Conservation (phyloP, 2,329 filamentous ascomycete genomes). For the Talaromyces sp. region DNA sequence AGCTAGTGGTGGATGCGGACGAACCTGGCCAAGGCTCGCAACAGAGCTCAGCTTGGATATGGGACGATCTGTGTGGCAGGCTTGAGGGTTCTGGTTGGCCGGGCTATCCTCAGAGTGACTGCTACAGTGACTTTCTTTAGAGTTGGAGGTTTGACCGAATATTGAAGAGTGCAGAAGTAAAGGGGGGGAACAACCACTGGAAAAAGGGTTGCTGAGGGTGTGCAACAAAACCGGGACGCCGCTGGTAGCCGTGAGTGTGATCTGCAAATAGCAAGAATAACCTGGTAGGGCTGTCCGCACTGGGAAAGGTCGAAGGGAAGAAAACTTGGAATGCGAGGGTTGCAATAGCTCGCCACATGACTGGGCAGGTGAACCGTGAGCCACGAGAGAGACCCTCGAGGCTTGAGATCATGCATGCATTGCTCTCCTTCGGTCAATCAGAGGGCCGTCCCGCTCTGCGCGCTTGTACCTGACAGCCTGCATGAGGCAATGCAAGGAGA, state of each 20-base stretch:
- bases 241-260: not conserved
- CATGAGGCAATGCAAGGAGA: slow-evolving; percentile 1
- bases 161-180: not conserved
- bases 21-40: not conserved
- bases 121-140: not conserved
- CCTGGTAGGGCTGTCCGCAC: slow-evolving; percentile 1
- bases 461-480: slow-evolving; percentile 9
- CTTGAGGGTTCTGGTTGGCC: not conserved
- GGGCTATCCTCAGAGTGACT: not conserved
- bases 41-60: not conserved
- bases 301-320: not conserved
- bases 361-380: not conserved
- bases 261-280: not conserved
- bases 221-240: not conserved
- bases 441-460: not conserved
- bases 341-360: slow-evolving; percentile 10
- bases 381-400: slow-evolving; percentile 6
- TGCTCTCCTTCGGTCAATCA: not conserved
- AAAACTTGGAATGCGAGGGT: slow-evolving; percentile 11
- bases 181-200: not conserved
- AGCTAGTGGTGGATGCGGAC: not conserved
- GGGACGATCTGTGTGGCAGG: not conserved
- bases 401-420: slow-evolving; percentile 10
- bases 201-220: not conserved
- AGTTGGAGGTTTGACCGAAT: not conserved